Base-by-base conservation (phyloP, 1,139 yeast genomes). In the Blastobotrys petasosporus region DNA sequence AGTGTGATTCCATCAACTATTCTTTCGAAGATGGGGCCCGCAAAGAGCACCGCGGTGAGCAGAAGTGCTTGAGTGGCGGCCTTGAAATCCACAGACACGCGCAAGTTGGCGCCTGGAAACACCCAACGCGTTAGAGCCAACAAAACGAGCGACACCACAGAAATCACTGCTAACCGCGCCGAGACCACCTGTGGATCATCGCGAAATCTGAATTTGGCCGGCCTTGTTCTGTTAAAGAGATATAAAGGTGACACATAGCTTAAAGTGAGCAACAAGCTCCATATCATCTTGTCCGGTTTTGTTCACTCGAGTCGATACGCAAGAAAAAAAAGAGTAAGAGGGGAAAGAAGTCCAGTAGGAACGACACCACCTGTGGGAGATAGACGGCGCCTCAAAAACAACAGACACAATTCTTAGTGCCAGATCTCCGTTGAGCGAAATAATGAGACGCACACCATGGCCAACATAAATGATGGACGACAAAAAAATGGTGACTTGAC, bases 21-120 rank as follows among this genome's bases (percentile, higher is more conserved):
- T 47, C 73, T 67, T 42, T 80, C 77, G 3, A 69, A 53, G 2
- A 85, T 57, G 0, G 88, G 85, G 0, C 90, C 94, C 16, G 70
- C 54, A 55, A 79, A 83, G 68, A 39, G 51, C n/a, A 58, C 49
- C 5, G 55, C 55, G 1, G 65, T 59, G 13, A 12, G 17, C 10
- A 32, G 3, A 11, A 10, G 13, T 32, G 9, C 34, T 32, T 16
- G 17, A 12, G 34, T n/a, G 10, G 34, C 34, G 34, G 5, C 34
- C 16, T 9, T 16, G 25, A 20, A 20, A 20, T 20, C 25, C 25
- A n/a, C n/a, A n/a, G n/a, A n/a, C 10, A 28, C 10, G 30, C 7
- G 13, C 13, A 11, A 30, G 4, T 11, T 9, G 4, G 32, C 32
- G n/a, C 25, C 25, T 20, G 25, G 25, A 20, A 20, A 20, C 25